Evolutionary conservation across 1,284 basidiomycete genomes (phyloP).

Genomic region (Lentinus polychrous): DNA sequence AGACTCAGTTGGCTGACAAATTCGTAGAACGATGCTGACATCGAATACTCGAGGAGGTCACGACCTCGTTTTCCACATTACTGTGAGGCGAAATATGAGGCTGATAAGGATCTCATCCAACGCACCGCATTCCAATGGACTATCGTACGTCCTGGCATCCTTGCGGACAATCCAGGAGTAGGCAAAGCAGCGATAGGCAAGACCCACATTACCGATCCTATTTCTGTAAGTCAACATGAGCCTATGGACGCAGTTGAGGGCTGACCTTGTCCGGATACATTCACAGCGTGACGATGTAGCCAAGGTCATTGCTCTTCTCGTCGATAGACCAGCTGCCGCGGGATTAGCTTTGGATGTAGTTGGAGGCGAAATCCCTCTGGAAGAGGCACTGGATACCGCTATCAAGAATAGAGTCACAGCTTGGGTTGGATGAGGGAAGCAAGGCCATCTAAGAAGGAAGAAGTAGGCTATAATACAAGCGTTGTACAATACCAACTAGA

Average conservation of each 20-base stretch:
- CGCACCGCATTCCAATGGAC: conserved; percentile 62
- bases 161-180: conserved; percentile 47
- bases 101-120: conserved; percentile 58
- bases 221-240: conserved; percentile 34
- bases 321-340: conserved; percentile 49
- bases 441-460: not conserved
- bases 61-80: conserved; percentile 41
- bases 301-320: conserved; percentile 40
- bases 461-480: too few relatives aligned
- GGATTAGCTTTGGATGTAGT: conserved; percentile 61
- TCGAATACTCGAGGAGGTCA: conserved; percentile 35
- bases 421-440: conserved; percentile 32
- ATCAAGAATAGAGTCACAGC: conserved; percentile 46
- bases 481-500: too few relatives aligned
- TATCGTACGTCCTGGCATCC: conserved; percentile 59
- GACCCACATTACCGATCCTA: conserved; percentile 42
- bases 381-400: conserved; percentile 39
- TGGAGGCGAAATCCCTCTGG: conserved; percentile 47
- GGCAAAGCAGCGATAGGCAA: conserved; percentile 43
- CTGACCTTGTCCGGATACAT: not conserved
- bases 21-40: conserved; percentile 41
- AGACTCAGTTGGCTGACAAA: too few relatives aligned
- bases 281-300: conserved; percentile 60
- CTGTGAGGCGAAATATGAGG: conserved; percentile 62
- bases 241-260: not conserved